Evolutionary conservation across 768 basidiomycete species (phyloP).

Genomic region (Leucogyrophana mollusca): DNA sequence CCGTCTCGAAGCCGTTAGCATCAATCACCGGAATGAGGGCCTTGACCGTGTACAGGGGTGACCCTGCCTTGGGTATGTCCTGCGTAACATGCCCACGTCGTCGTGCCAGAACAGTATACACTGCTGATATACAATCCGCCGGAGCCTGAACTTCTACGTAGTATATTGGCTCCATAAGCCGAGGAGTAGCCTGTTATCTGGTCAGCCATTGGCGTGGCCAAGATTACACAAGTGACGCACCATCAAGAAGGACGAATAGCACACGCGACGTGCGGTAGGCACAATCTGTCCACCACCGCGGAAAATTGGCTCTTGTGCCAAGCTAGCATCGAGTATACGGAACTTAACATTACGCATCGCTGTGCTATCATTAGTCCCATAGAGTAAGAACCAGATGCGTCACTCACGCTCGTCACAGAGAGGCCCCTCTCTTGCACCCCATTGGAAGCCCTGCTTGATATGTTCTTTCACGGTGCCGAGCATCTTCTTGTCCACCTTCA

Average conservation of each 20-base stretch:
- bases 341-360: constrained; percentile 99
- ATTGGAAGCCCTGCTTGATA: constrained; percentile 99
- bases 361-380: constrained; percentile 28
- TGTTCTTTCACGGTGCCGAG: constrained; percentile 88
- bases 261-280: constrained; percentile 96
- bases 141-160: constrained; percentile 99
- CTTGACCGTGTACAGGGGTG: constrained; percentile 96
- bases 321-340: constrained; percentile 86
- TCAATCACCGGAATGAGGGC: constrained; percentile 98
- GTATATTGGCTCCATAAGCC: constrained; percentile 96
- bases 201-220: constrained; percentile 3
- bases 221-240: constrained; percentile 44
- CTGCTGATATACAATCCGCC: constrained; percentile 97
- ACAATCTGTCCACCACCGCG: constrained; percentile 98
- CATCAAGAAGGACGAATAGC: constrained; percentile 99
- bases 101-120: constrained; percentile 97
- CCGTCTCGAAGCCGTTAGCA: constrained; percentile 98
- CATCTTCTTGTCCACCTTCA: constrained; percentile 95
- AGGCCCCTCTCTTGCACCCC: constrained; percentile 97
- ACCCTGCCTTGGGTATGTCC: constrained; percentile 97
- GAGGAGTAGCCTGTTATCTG: constrained; percentile 77
- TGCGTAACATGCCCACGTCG: constrained; percentile 99
- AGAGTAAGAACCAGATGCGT: background rate
- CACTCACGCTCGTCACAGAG: constrained; percentile 96
- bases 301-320: constrained; percentile 96